phyloP scores from a whole-genome alignment of 768 basidiomycete genomes.

The Albatrellus ellisii region DNA sequence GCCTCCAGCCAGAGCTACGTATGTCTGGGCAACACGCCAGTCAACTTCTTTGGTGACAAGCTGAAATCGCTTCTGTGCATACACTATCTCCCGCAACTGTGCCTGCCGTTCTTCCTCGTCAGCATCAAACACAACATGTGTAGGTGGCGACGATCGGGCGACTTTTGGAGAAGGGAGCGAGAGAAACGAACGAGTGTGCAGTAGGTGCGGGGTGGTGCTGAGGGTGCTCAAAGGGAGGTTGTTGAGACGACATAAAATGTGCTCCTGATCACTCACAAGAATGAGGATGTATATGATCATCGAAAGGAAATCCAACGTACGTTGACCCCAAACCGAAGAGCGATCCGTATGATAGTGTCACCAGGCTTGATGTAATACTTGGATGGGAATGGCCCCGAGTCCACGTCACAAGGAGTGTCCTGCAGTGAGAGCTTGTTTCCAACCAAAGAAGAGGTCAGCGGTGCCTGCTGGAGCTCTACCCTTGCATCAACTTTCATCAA shows the following conservation, averaged over 20 bases:
- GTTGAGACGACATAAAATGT: conserved; percentile 51
- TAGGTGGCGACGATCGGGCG: conserved; percentile 15
- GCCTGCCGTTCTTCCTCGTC: conserved; percentile 27
- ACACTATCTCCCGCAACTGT: conserved; percentile 29
- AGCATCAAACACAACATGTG: conserved; percentile 16
- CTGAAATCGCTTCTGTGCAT: conserved; percentile 49
- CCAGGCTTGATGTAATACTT: conserved; percentile 11
- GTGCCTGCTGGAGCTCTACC: background rate
- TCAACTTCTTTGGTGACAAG: conserved; percentile 58
- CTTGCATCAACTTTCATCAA: background rate
- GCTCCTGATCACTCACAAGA: conserved; percentile 27
- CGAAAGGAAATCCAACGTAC: conserved; percentile 27
- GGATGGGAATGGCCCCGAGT: background rate
- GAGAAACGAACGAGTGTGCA: conserved; percentile 54
- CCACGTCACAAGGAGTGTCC: background rate
- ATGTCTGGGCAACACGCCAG: conserved; percentile 50
- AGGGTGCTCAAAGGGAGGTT: conserved; percentile 51
- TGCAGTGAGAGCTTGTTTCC: background rate
- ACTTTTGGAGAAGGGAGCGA: conserved; percentile 31
- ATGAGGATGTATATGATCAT: background rate
- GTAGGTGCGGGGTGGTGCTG: conserved; percentile 56
- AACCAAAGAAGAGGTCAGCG: background rate
- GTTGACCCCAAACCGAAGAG: conserved; percentile 25
- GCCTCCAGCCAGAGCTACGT: conserved; percentile 50
- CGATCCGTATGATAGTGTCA: conserved; percentile 11